These are phyloP conservation scores for Yarrowia sp. DNA, from an alignment of 805 yeast species.

Conservation along the genomic window DNA sequence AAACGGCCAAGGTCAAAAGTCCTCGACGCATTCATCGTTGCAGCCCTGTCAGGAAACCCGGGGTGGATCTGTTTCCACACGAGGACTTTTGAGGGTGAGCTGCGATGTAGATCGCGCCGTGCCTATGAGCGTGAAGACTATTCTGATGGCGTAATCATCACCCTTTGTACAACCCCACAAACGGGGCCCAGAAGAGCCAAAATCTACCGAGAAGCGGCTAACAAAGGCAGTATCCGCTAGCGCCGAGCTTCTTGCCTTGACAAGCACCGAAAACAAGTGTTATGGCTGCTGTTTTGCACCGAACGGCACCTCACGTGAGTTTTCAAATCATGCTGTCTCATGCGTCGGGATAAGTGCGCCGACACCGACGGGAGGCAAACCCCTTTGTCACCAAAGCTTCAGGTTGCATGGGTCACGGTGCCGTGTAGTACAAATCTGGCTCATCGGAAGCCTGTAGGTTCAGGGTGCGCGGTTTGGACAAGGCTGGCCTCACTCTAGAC, in stretches of 20 bases:
- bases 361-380: background rate
- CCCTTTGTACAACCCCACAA: background rate
- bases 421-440: background rate
- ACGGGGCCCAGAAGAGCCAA: background rate
- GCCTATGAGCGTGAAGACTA: background rate
- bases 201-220: background rate
- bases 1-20: background rate
- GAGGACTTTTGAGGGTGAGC: no score
- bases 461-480: background rate
- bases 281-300: no score
- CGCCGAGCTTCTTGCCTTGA: background rate
- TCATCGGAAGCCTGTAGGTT: background rate
- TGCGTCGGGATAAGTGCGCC: slow-evolving; percentile 11
- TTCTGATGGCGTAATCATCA: no score
- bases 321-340: background rate
- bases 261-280: no score
- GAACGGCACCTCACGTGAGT: slow-evolving; percentile 21
- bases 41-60: background rate
- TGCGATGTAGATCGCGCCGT: background rate
- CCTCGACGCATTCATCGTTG: background rate
- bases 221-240: background rate
- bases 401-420: background rate
- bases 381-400: background rate
- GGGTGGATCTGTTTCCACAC: no score
- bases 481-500: slow-evolving; percentile 9